Base-by-base conservation (phyloP, 345 rosid species). In the Citrus australasica region DNA sequence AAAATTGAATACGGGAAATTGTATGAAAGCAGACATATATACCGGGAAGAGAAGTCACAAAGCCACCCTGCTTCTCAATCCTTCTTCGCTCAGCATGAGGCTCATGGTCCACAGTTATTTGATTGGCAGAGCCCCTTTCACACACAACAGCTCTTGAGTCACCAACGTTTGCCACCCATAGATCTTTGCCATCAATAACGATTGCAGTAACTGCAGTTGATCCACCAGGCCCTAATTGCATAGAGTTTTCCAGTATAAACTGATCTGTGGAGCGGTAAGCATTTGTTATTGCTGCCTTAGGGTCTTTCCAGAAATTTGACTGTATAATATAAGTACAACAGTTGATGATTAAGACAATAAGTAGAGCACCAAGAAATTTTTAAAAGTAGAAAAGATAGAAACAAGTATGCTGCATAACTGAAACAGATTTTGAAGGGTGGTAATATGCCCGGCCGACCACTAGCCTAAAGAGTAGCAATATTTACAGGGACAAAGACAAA, bases 121-220 rank as follows among this genome's bases (percentile, higher is more conserved):
- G 91, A 86, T 83, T 86, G 75, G 88, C 91, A 78, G 79, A 70
- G 66, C 89, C 89, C 74, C 88, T 84, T 77, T 88, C 89, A 79
- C 91, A 86, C 30, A 86, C 86, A 69, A 88, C 89, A 59, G 88
- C 91, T 80, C 91, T 83, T 14, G 91, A 88, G 35, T 88, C 92
- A 65, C 92, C 92, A 79, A 89, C 5, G 42, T 89, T 89, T n/a
- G 92, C 92, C 37, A 89, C 83, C 92, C 92, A 89, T 42, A 89
- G 80, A 77, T 89, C 92, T 70, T 89, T 85, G 35, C 92, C 89
- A 76, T 89, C 92, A 78, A 89, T 82, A 28, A 87, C 85, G 62
- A 89, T 85, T 10, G 89, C 90, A 56, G 92, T 89, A 1, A 89
- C 92, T n/a, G 92, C 92, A 67, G 92, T 89, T 24, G 92, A 89